These are phyloP conservation scores for Gossypium turneri DNA, from an alignment of 345 rosid species.

Conservation along the genomic window DNA sequence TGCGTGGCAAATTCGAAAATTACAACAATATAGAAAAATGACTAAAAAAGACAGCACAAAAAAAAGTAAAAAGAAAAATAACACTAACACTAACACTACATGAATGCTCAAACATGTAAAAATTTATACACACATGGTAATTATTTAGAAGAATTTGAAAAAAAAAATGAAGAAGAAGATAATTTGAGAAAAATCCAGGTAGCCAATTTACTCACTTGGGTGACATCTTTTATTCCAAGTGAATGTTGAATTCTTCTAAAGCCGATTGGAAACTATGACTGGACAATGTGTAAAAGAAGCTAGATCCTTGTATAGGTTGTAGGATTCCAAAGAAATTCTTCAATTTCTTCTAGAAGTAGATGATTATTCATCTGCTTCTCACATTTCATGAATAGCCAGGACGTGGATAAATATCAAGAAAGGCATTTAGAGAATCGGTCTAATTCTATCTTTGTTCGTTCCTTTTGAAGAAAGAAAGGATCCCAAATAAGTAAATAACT, in stretches of 20 bases:
- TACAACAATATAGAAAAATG: background rate
- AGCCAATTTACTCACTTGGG: background rate
- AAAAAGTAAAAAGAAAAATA: background rate
- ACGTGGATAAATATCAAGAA: no score
- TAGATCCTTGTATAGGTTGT: background rate
- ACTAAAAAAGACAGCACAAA: background rate
- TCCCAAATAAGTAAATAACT: no score
- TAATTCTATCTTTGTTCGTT: no score
- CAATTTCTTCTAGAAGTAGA: no score
- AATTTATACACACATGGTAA: background rate
- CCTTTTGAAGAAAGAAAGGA: no score
- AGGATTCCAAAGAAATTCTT: no score
- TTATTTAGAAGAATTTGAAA: background rate
- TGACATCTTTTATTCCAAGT: background rate
- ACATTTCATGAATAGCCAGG: no score
- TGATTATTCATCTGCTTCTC: no score
- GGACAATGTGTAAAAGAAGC: background rate
- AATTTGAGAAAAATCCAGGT: background rate
- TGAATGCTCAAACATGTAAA: background rate
- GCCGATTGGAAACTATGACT: background rate
- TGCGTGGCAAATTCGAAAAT: no score
- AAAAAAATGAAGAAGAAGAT: background rate
- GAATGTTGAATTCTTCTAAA: background rate
- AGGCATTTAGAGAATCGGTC: no score
- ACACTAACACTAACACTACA: background rate